Evolutionary conservation across 441 rosid genomes (phyloP), one percentile per base, ranked within the genome.

Genomic region (Arabidopsis hybrid): DNA sequence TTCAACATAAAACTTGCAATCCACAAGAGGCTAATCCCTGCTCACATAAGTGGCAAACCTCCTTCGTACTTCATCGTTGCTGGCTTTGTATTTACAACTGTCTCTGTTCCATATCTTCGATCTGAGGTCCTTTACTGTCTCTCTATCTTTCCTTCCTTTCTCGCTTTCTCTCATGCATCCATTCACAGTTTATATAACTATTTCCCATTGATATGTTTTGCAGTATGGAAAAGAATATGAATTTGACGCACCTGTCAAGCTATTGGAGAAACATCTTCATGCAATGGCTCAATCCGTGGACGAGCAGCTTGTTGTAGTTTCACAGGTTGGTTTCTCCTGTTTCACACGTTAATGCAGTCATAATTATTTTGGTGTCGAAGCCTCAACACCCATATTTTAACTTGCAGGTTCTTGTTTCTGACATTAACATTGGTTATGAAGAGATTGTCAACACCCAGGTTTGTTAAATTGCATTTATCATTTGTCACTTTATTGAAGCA

Each of bases 151-250:
- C 69, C 7, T 18, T 58, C 5, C 63, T 69, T 11, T 39, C 8
- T 21, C 26, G 26, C 21, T 3, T 17, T 34, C 26, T 5, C 42
- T 14, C 38, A 26, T 16, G 57, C 21, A 69, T 72, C 21, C 38
- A 60, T 31, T 36, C 16, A 40, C 43, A 40, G 26, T 38, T 12
- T 64, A 11, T 46, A 60, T 62, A 61, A 71, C 61, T 14, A 21
- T 31, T 16, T 59, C 61, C 43, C 26, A 65, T 60, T 71, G 6
- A 26, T 57, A 51, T 53, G 58, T 70, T n/a, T 71, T 82, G 47
- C 88, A 95, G 99, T 92, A 92, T 78, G 97, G 99, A 43, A 95
- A 92, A 85, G 93, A 91, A 53, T 94, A 94, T 51, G 96, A 92
- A 64, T 95, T 75, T 55, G 97, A 89, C 76, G 93, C 99, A 74